These are phyloP conservation scores for Phoma sp. DNA, from an alignment of 2,329 filamentous ascomycete genomes.

Conservation along the genomic window DNA sequence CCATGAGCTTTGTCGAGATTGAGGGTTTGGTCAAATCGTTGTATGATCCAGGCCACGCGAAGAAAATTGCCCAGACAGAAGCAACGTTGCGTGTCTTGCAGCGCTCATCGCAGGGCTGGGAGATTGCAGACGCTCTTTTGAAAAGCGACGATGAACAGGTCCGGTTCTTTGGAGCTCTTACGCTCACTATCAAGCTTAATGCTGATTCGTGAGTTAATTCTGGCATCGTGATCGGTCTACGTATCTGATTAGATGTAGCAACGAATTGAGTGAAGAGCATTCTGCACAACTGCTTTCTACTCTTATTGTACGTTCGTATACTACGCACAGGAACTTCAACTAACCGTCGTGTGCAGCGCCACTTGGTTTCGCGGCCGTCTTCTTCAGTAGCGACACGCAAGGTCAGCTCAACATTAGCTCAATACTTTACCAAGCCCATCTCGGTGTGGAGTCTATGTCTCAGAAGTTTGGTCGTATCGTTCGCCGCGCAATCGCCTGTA, in stretches of 20 bases:
- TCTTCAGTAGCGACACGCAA: constrained; percentile 72
- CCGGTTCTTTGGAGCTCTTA: constrained; percentile 91
- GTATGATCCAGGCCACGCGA: constrained; percentile 55
- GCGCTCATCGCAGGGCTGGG: constrained; percentile 81
- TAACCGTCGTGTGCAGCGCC: constrained; percentile 28
- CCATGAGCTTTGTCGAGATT: constrained; percentile 42
- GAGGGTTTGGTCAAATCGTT: constrained; percentile 57
- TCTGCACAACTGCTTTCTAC: constrained; percentile 46
- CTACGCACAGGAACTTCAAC: neutral
- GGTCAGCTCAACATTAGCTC: constrained; percentile 76
- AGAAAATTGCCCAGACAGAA: constrained; percentile 64
- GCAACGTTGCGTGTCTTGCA: constrained; percentile 80
- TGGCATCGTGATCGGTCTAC: neutral
- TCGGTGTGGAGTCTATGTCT: constrained; percentile 70
- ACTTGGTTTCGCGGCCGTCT: constrained; percentile 43
- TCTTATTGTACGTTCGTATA: constrained; percentile 36
- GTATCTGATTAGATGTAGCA: constrained; percentile 23
- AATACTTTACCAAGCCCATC: constrained; percentile 75
- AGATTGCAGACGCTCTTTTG: constrained; percentile 78
- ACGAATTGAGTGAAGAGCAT: constrained; percentile 40
- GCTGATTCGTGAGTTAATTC: constrained; percentile 72
- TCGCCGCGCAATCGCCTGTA: constrained; percentile 56
- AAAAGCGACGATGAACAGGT: constrained; percentile 73
- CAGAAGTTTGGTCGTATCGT: constrained; percentile 66
- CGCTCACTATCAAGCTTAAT: constrained; percentile 93